phyloP scores from a whole-genome alignment of 1,284 basidiomycete genomes.

The Papiliotrema terrestris region DNA sequence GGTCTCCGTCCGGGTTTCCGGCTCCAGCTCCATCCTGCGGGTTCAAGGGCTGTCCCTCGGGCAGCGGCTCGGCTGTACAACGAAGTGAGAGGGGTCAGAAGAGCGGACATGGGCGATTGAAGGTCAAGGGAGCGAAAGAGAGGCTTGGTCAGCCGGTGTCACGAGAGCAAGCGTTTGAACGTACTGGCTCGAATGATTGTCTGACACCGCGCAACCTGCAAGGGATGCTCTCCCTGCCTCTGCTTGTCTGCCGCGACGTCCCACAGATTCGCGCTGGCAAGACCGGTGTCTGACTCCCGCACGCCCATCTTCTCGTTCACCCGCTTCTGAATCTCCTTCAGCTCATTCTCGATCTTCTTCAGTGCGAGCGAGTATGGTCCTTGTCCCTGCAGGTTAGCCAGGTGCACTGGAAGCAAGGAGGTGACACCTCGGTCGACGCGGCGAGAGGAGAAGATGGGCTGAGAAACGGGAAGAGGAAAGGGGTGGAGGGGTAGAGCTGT shows the following conservation, averaged over 20 bases:
- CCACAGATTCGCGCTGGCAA: slow-evolving; percentile 96
- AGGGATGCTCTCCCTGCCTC: slow-evolving; percentile 83
- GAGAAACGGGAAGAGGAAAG: not conserved
- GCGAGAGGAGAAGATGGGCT: not conserved
- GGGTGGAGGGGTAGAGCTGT: not conserved
- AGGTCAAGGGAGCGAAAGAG: not conserved
- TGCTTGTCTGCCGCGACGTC: slow-evolving; percentile 77
- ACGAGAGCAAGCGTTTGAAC: slow-evolving; percentile 7
- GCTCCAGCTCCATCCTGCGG: slow-evolving; percentile 49
- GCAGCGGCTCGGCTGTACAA: slow-evolving; percentile 58
- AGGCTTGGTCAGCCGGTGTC: not conserved
- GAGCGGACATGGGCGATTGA: not conserved
- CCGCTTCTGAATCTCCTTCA: slow-evolving; percentile 94
- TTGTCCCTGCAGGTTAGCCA: slow-evolving; percentile 67
- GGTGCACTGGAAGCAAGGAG: not conserved
- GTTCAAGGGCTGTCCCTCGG: slow-evolving; percentile 52
- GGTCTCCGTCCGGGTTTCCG: slow-evolving; percentile 74
- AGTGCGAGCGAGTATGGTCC: slow-evolving; percentile 89
- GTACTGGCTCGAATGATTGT: slow-evolving; percentile 81
- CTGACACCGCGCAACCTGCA: slow-evolving; percentile 97
- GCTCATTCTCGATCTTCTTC: slow-evolving; percentile 86
- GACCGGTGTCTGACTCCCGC: slow-evolving; percentile 96
- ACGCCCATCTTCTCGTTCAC: slow-evolving; percentile 98
- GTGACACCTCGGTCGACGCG: no score
- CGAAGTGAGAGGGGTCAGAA: not conserved